Conservation (phyloP, 2,329 filamentous ascomycete species). For the Dactylellina leptospora region DNA sequence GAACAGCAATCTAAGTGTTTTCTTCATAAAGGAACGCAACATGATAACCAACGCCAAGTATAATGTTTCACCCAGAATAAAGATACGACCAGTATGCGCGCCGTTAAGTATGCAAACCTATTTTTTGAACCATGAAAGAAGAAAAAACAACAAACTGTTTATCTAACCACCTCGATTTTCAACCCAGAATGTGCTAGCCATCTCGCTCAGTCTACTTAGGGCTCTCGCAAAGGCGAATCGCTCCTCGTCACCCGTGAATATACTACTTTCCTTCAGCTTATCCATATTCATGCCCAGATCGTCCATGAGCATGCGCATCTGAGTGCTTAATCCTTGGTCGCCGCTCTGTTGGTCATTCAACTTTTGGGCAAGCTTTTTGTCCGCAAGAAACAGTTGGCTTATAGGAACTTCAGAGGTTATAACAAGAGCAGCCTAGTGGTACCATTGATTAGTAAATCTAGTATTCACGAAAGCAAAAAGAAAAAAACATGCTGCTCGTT, state of each 20-base stretch:
- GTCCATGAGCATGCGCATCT: slow-evolving; percentile 83
- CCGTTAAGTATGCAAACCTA: too few relatives aligned
- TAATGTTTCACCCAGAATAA: too few relatives aligned
- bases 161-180: slow-evolving; percentile 45
- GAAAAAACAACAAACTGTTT: neutral
- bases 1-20: too few relatives aligned
- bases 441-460: neutral
- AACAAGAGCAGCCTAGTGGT: slow-evolving; percentile 82
- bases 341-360: slow-evolving; percentile 69
- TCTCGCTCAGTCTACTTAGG: slow-evolving; percentile 73
- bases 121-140: too few relatives aligned
- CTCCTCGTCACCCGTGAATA: slow-evolving; percentile 96
- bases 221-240: slow-evolving; percentile 94
- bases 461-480: neutral
- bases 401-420: slow-evolving; percentile 88
- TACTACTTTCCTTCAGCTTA: slow-evolving; percentile 81
- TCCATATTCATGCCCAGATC: slow-evolving; percentile 85
- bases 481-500: neutral
- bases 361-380: slow-evolving; percentile 63
- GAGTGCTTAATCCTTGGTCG: slow-evolving; percentile 68
- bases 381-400: slow-evolving; percentile 77
- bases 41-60: too few relatives aligned
- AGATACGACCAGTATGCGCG: too few relatives aligned
- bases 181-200: slow-evolving; percentile 50
- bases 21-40: too few relatives aligned